phyloP scores from a whole-genome alignment of 257 asterid species.

The Cinchona pubescens region DNA sequence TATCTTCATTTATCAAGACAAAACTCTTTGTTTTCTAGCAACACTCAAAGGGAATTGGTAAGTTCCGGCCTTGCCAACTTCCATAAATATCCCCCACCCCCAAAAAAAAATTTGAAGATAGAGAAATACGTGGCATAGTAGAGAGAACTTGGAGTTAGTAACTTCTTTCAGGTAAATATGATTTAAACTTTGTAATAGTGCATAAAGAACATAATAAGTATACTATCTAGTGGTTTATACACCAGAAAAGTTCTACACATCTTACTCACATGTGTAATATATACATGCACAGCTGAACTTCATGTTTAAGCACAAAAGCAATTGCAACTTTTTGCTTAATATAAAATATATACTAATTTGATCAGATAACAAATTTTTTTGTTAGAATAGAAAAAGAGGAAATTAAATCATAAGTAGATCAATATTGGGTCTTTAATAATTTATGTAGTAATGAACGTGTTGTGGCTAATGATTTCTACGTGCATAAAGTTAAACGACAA shows the following conservation, averaged over 20 bases:
- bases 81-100: too few species aligned
- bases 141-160: too few species aligned
- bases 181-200: neutral
- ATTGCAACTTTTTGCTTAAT: slow-evolving; percentile 8
- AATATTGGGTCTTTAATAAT: slow-evolving; percentile 5
- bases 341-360: neutral
- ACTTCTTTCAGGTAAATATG: too few species aligned
- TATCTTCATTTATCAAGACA: too few species aligned
- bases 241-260: neutral
- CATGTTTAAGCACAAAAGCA: neutral
- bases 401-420: slow-evolving; percentile 2
- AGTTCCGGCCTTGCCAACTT: too few species aligned
- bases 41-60: too few species aligned
- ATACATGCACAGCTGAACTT: neutral
- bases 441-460: slow-evolving; percentile 7
- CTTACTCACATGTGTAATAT: neutral
- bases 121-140: too few species aligned
- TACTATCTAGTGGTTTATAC: neutral
- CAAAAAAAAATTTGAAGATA: too few species aligned
- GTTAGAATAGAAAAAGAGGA: neutral
- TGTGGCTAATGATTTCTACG: slow-evolving; percentile 6
- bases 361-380: slow-evolving; percentile 1
- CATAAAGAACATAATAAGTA: neutral
- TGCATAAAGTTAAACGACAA: slow-evolving; percentile 8
- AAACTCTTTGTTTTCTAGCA: too few species aligned